These are phyloP conservation scores for Sphagnum tenellum DNA, from an alignment of 225 moss, liverwort and hornwort genomes.

Conservation along the genomic window DNA sequence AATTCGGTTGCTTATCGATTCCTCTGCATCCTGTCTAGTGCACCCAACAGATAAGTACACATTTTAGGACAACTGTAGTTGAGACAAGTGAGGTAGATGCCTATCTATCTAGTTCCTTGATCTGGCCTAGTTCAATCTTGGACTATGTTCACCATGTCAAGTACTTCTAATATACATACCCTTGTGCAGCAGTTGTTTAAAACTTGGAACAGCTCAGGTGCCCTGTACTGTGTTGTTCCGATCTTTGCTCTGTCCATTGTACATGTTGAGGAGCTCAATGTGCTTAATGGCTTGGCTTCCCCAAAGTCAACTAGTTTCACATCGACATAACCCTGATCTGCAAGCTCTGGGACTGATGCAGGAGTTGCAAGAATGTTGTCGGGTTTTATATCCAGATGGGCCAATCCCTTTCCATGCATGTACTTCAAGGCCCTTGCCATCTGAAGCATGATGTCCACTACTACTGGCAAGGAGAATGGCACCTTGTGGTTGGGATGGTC, in stretches of 20 bases:
- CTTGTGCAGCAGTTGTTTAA: not conserved
- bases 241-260: not conserved
- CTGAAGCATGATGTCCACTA: too few relatives aligned
- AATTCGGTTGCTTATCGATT: not conserved
- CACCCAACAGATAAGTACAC: too few relatives aligned
- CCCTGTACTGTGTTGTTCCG: slow-evolving; percentile 1
- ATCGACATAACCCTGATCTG: not conserved
- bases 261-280: not conserved
- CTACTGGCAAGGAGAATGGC: too few relatives aligned
- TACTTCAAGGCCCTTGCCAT: too few relatives aligned
- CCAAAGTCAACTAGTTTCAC: slow-evolving; percentile 2
- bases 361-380: too few relatives aligned
- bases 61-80: too few relatives aligned
- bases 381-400: too few relatives aligned
- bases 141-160: not conserved
- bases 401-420: not conserved
- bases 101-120: too few relatives aligned
- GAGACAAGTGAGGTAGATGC: too few relatives aligned
- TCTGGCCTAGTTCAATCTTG: too few relatives aligned
- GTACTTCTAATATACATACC: too few relatives aligned
- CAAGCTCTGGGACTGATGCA: not conserved
- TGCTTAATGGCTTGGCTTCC: not conserved
- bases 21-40: not conserved
- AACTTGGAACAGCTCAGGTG: not conserved
- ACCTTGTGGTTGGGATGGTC: too few relatives aligned